Evolutionary conservation across 1,284 basidiomycete genomes (phyloP).

Genomic region (Trichosporon sp.): DNA sequence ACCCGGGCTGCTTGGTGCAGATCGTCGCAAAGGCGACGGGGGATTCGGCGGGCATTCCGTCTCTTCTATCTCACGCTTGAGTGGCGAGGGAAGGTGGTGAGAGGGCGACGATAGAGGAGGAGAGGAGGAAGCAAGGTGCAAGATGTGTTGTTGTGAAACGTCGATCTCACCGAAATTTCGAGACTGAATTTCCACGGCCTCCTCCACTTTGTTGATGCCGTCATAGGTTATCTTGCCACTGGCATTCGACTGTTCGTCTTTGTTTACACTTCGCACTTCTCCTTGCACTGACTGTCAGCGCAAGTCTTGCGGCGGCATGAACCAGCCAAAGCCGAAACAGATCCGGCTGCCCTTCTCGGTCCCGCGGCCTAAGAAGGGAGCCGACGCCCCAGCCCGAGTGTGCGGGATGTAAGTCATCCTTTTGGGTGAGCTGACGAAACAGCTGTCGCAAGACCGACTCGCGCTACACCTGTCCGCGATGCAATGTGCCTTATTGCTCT

Average conservation of each 20-base stretch:
- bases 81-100: background rate
- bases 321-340: slow-evolving; percentile 50
- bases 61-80: background rate
- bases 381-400: slow-evolving; percentile 30
- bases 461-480: slow-evolving; percentile 55
- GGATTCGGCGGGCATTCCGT: slow-evolving; percentile 45
- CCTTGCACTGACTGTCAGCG: too few relatives aligned
- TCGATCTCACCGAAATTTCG: background rate
- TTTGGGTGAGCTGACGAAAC: background rate
- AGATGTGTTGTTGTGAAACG: slow-evolving; percentile 15
- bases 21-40: slow-evolving; percentile 51
- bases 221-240: background rate
- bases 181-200: slow-evolving; percentile 11
- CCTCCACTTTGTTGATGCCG: background rate
- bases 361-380: slow-evolving; percentile 42
- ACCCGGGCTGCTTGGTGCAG: slow-evolving; percentile 40
- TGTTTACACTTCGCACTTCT: background rate
- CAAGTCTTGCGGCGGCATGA: slow-evolving; percentile 41
- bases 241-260: background rate
- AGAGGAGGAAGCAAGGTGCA: too few relatives aligned
- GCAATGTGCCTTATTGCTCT: slow-evolving; percentile 55
- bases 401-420: slow-evolving; percentile 46
- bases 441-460: slow-evolving; percentile 53
- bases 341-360: slow-evolving; percentile 52
- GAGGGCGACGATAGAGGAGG: background rate